These are phyloP conservation scores for Aspergillus homomorphus DNA, from an alignment of 495 filamentous ascomycete species.

Conservation along the genomic window DNA sequence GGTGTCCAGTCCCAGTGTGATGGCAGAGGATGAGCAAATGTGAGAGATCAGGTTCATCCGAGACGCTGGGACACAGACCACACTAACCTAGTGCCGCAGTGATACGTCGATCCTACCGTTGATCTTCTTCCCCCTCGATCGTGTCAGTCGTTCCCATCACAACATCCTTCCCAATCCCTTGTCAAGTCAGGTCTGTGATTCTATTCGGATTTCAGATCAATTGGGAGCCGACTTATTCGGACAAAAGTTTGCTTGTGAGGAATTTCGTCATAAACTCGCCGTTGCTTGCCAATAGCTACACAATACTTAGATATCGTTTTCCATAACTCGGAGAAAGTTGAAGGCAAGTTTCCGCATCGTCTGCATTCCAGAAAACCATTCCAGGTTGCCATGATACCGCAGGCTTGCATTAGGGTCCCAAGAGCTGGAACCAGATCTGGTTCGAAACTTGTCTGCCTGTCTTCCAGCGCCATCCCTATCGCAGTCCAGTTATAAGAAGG, in stretches of 20 bases:
- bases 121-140: background rate
- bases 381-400: slow-evolving; percentile 22
- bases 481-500: background rate
- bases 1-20: too few relatives aligned
- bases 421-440: background rate
- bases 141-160: background rate
- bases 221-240: background rate
- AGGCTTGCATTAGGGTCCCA: background rate
- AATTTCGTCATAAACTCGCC: background rate
- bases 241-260: background rate
- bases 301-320: background rate
- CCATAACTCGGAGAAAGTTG: background rate
- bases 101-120: slow-evolving; percentile 13
- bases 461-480: background rate
- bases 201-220: background rate
- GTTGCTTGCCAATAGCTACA: background rate
- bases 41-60: slow-evolving; percentile 17
- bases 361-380: slow-evolving; percentile 27
- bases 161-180: background rate
- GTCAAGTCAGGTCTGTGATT: background rate
- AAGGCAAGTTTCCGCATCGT: slow-evolving; percentile 4
- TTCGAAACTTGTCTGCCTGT: background rate
- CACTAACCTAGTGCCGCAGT: slow-evolving; percentile 1
- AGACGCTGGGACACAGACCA: slow-evolving; percentile 14
- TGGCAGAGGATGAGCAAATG: slow-evolving; percentile 12